These are phyloP conservation scores for Schwanniomyces vanrijiae DNA, from an alignment of 805 yeast species.

Conservation along the genomic window DNA sequence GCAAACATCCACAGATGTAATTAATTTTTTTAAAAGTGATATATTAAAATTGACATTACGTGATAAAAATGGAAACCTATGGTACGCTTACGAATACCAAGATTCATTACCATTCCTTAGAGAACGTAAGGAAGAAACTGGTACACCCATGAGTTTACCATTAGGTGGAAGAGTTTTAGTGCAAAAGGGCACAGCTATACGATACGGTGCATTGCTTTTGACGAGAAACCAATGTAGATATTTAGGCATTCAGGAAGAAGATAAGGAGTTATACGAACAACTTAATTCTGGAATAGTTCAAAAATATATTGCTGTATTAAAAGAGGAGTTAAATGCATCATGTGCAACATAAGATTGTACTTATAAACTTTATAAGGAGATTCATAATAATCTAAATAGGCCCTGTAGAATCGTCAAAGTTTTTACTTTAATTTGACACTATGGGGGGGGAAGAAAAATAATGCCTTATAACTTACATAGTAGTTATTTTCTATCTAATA, in stretches of 20 bases:
- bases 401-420: neutral
- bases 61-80: slow-evolving; percentile 49
- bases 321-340: slow-evolving; percentile 18
- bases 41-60: slow-evolving; percentile 58
- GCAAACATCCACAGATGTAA: neutral
- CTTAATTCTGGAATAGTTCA: slow-evolving; percentile 36
- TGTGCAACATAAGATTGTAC: neutral
- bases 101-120: slow-evolving; percentile 52
- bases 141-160: slow-evolving; percentile 39
- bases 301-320: slow-evolving; percentile 40
- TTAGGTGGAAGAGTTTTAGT: slow-evolving; percentile 62
- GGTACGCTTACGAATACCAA: slow-evolving; percentile 56
- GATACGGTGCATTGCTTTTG: slow-evolving; percentile 47
- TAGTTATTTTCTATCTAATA: slow-evolving; percentile 38
- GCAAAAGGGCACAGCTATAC: slow-evolving; percentile 45
- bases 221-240: slow-evolving; percentile 30
- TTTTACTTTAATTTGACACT: neutral
- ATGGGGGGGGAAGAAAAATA: neutral
- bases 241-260: slow-evolving; percentile 26
- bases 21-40: slow-evolving; percentile 3
- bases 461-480: slow-evolving; percentile 4
- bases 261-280: slow-evolving; percentile 19
- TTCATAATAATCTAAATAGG: neutral
- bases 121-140: slow-evolving; percentile 15
- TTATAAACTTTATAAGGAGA: neutral